Evolutionary conservation across 805 yeast species (phyloP).

Genomic region (Candida glaebosa): DNA sequence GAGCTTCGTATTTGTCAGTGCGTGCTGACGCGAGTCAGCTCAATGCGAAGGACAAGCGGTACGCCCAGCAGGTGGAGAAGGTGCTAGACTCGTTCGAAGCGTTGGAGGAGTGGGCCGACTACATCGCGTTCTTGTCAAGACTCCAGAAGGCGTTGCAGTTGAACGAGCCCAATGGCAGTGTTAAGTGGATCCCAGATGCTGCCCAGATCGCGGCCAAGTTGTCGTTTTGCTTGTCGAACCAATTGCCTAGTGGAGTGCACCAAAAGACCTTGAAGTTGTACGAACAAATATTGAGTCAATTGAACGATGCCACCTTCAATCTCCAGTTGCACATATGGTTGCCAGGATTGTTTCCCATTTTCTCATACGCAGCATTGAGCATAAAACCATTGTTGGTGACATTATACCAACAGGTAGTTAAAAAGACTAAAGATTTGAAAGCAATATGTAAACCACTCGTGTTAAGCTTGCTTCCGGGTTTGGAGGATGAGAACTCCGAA

Average conservation of each 20-base stretch:
- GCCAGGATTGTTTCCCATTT: constrained; percentile 86
- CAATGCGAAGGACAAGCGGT: constrained; percentile 52
- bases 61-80: constrained; percentile 62
- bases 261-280: constrained; percentile 81
- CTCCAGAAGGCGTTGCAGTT: constrained; percentile 64
- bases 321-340: constrained; percentile 71
- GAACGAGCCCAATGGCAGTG: constrained; percentile 18
- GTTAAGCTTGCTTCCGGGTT: constrained; percentile 75
- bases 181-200: constrained; percentile 60
- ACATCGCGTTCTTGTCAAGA: constrained; percentile 81
- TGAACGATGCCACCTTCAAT: constrained; percentile 55
- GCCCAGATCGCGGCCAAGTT: constrained; percentile 65
- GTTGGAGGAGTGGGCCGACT: constrained; percentile 97
- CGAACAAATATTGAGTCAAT: constrained; percentile 59
- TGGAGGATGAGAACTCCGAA: constrained; percentile 91
- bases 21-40: not conserved
- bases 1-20: constrained; percentile 1
- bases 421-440: constrained; percentile 41
- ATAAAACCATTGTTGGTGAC: constrained; percentile 76
- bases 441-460: constrained; percentile 65
- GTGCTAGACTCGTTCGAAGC: constrained; percentile 74
- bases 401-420: constrained; percentile 48
- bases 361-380: constrained; percentile 84
- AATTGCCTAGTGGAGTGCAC: constrained; percentile 93
- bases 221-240: constrained; percentile 75